These are phyloP conservation scores for Sclerotinia minor DNA, from an alignment of 2,329 filamentous ascomycete genomes.

Conservation along the genomic window DNA sequence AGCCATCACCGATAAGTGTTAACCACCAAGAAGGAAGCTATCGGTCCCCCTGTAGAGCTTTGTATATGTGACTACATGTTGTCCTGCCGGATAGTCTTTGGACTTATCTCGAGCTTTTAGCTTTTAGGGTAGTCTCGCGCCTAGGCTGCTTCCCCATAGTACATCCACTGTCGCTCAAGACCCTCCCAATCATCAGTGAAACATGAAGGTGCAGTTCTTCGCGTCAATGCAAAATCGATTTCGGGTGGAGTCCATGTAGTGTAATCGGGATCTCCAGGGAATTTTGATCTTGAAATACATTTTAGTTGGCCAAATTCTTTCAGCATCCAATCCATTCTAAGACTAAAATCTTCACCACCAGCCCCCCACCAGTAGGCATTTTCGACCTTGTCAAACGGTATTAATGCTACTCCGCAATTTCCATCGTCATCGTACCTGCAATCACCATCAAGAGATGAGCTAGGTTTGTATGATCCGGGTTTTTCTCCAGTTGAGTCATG, in stretches of 20 bases:
- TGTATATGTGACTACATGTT: background rate
- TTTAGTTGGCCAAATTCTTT: background rate
- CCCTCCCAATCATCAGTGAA: slow-evolving; percentile 1
- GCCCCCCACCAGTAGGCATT: slow-evolving; percentile 10
- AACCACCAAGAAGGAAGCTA: background rate
- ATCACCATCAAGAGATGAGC: background rate
- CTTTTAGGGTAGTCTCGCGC: background rate
- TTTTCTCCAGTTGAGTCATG: background rate
- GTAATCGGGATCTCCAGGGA: slow-evolving; percentile 7
- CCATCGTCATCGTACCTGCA: background rate
- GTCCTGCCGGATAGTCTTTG: slow-evolving; percentile 6
- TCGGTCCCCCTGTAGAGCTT: background rate
- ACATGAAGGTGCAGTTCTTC: slow-evolving; percentile 18
- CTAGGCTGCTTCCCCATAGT: slow-evolving; percentile 4
- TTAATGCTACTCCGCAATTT: slow-evolving; percentile 7
- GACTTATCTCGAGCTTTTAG: slow-evolving; percentile 3
- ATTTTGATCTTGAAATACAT: background rate
- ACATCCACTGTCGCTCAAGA: slow-evolving; percentile 13
- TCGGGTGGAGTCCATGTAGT: slow-evolving; percentile 5
- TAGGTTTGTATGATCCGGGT: background rate
- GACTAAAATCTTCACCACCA: background rate
- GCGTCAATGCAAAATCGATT: background rate
- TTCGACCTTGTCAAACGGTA: slow-evolving; percentile 10
- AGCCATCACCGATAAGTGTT: background rate
- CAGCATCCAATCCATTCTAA: background rate